Conservation (phyloP, 306 rosid genomes). For the Herpetospermum pedunculosum region DNA sequence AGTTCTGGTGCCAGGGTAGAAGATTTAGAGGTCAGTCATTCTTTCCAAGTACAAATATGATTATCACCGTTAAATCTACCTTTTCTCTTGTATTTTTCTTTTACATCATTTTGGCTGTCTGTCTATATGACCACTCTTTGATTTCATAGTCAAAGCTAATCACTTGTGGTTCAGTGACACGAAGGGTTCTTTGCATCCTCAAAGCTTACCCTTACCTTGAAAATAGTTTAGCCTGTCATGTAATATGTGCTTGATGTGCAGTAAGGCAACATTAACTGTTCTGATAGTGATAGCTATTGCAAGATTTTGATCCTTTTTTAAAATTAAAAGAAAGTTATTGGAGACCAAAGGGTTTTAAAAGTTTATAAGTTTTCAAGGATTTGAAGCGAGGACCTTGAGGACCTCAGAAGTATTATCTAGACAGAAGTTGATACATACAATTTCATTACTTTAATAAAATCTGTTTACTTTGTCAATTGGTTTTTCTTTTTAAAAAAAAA, state of each 20-base stretch:
- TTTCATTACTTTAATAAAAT: neutral
- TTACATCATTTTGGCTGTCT: neutral
- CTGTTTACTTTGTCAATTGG: no score
- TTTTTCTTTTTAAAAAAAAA: no score
- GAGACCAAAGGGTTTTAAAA: neutral
- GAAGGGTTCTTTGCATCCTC: neutral
- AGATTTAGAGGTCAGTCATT: slow-evolving; percentile 31
- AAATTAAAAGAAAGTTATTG: no score
- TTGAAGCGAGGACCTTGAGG: neutral
- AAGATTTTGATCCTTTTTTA: neutral
- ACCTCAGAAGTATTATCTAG: no score
- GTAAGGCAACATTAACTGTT: neutral
- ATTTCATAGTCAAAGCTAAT: neutral
- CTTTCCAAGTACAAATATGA: slow-evolving; percentile 1
- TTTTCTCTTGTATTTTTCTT: neutral
- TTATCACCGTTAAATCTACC: neutral
- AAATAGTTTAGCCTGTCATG: neutral
- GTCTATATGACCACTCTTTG: neutral
- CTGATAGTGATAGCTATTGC: neutral
- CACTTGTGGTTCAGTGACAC: neutral
- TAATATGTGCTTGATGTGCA: neutral
- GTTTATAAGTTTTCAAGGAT: neutral
- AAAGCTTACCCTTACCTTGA: neutral
- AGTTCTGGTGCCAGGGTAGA: slow-evolving; percentile 84
- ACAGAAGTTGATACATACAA: neutral